phyloP scores from a whole-genome alignment of 768 basidiomycete species.

The Lactifluus subvellereus region DNA sequence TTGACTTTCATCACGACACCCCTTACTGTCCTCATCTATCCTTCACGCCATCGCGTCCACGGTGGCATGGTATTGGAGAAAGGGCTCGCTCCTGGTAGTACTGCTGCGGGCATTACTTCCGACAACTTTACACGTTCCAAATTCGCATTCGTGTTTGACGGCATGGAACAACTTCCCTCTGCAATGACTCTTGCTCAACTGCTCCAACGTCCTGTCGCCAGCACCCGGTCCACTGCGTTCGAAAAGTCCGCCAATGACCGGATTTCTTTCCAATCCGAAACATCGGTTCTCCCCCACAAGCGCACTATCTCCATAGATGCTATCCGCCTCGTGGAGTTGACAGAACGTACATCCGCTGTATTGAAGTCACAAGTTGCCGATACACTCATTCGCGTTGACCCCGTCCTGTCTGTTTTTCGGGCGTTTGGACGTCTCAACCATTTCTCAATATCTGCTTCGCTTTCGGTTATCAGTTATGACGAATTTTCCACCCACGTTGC shows the following conservation, averaged over 20 bases:
- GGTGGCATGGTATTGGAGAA: slow-evolving; percentile 24
- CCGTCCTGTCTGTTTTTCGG: slow-evolving; percentile 65
- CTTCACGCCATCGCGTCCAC: slow-evolving; percentile 48
- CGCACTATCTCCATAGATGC: slow-evolving; percentile 53
- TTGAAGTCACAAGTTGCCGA: slow-evolving; percentile 77
- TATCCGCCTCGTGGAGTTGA: slow-evolving; percentile 84
- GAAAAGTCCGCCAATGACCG: slow-evolving; percentile 5
- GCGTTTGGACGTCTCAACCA: slow-evolving; percentile 72
- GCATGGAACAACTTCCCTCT: slow-evolving; percentile 72
- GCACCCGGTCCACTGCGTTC: not conserved
- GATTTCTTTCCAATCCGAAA: not conserved
- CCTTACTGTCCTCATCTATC: slow-evolving; percentile 72
- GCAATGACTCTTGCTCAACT: slow-evolving; percentile 80
- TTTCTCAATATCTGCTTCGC: slow-evolving; percentile 57
- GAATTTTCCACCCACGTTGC: slow-evolving; percentile 66
- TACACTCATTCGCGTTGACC: slow-evolving; percentile 60
- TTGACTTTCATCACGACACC: slow-evolving; percentile 85
- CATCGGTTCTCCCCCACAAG: not conserved
- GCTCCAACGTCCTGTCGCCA: slow-evolving; percentile 38
- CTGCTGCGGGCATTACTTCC: not conserved
- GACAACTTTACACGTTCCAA: slow-evolving; percentile 45
- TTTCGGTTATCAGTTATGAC: slow-evolving; percentile 71
- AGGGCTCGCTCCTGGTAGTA: slow-evolving; percentile 11
- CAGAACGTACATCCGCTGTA: slow-evolving; percentile 81
- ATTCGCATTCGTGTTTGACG: slow-evolving; percentile 74